Base-by-base conservation (phyloP, 768 basidiomycete genomes). In the Nidularia pulvinata region DNA sequence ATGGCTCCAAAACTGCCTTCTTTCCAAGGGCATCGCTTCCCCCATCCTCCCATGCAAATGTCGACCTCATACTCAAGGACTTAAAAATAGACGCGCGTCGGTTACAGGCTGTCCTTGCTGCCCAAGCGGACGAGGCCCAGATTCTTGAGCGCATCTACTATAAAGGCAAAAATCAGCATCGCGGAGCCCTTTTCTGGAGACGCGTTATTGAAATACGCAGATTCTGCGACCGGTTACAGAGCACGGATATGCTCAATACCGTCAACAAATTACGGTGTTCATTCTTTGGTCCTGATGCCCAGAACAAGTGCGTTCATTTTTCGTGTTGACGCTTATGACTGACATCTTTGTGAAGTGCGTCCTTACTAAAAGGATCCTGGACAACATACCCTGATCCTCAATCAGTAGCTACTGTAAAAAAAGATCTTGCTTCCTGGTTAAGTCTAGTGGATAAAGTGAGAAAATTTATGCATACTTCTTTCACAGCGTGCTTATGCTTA, bases 141-240 rank as follows among this genome's bases (percentile, higher is more conserved):
- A 66, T 89, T 16, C 72, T 92, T 35, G 82, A 86, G 59, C 76
- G 86, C 55, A 64, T 92, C 1, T 86, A 85, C 64, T 92, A 93
- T 70, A 90, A 89, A 59, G 84, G 83, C 57, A 90, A 88, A 62
- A 93, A 91, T 58, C 91, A 93, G 61, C 88, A 89, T 63, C 78
- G 83, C 33, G 63, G 75, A 3, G 79, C 86, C 25, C 67, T 91
- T 9, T 91, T 90, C 65, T 92, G 89, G 87, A 74, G 80, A 60
- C 82, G 82, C 33, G 71, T 87, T 13, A 60, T 64, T 7, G 91
- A 92, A 61, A 73, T 86, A 16, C 76, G 86, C 56, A 77, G 83
- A 50, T 82, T 79, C 59, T 75, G 75, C 19, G 66, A 69, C 33
- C 70, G 76, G 34, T 46, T 80, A 6, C 58, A 67, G 16, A 62